Conservation (phyloP, 2,329 filamentous ascomycete genomes). For the Sporothrix variecibatus region DNA sequence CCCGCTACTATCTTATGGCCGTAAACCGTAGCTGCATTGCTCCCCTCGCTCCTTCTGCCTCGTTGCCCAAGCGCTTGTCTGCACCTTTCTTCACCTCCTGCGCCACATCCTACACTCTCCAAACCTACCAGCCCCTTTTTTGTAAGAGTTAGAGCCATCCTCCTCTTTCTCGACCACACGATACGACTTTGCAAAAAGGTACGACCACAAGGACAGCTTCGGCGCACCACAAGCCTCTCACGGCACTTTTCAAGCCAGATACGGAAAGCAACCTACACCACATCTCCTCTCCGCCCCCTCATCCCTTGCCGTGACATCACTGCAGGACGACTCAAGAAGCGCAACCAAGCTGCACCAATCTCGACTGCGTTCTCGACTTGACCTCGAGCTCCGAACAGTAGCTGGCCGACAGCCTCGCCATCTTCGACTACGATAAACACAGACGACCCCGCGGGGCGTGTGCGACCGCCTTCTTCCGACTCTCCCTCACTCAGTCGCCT, state of each 20-base stretch:
- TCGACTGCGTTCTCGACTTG: background rate
- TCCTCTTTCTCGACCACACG: background rate
- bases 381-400: background rate
- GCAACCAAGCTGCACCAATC: background rate
- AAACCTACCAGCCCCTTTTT: background rate
- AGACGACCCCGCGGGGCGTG: background rate
- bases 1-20: background rate
- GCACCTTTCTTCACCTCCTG: background rate
- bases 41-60: background rate
- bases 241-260: background rate
- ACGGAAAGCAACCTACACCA: background rate
- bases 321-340: background rate
- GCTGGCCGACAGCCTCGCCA: background rate
- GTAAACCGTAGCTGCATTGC: background rate
- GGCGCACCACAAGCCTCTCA: background rate
- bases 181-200: conserved; percentile 5
- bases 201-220: background rate
- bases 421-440: background rate
- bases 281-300: conserved; percentile 1
- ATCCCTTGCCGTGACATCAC: conserved; percentile 9
- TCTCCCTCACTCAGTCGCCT: background rate
- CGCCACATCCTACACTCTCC: background rate
- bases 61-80: background rate
- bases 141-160: background rate
- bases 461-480: background rate